Evolutionary conservation across 1,284 basidiomycete species (phyloP).

Genomic region (Polyporus tsugae): DNA sequence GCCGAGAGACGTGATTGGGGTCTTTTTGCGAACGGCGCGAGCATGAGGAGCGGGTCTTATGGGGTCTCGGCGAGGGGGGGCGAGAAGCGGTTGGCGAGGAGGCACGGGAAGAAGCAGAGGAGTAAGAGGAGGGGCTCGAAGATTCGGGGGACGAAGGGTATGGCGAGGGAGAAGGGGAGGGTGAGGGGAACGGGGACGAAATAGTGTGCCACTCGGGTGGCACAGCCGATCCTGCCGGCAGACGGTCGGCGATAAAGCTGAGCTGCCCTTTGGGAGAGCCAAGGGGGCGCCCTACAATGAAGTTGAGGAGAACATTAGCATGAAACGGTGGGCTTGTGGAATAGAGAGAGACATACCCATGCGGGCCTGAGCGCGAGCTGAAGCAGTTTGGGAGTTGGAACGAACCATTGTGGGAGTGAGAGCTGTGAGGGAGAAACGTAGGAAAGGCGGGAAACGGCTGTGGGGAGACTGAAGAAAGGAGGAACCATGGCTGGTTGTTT

Average conservation of each 20-base stretch:
- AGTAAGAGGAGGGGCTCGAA: background rate
- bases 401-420: background rate
- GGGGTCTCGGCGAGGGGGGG: conserved; percentile 12
- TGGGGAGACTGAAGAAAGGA: background rate
- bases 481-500: conserved; percentile 6
- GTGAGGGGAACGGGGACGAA: conserved; percentile 10
- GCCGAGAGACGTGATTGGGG: conserved; percentile 75
- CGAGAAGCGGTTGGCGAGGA: conserved; percentile 18
- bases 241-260: background rate
- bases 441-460: background rate
- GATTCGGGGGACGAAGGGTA: conserved; percentile 1
- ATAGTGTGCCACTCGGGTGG: conserved; percentile 24
- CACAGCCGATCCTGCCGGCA: background rate
- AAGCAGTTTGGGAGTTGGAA: conserved; percentile 3
- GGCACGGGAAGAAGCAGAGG: conserved; percentile 4
- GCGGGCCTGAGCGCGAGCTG: background rate
- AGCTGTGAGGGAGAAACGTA: background rate
- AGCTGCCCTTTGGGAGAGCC: background rate
- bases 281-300: background rate
- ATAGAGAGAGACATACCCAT: background rate
- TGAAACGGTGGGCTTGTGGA: background rate
- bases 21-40: conserved; percentile 26
- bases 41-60: conserved; percentile 14
- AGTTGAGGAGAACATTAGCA: background rate
- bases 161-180: conserved; percentile 6